Evolutionary conservation across 208 protist genomes (phyloP).

Genomic region (Leishmania martiniquensis): DNA sequence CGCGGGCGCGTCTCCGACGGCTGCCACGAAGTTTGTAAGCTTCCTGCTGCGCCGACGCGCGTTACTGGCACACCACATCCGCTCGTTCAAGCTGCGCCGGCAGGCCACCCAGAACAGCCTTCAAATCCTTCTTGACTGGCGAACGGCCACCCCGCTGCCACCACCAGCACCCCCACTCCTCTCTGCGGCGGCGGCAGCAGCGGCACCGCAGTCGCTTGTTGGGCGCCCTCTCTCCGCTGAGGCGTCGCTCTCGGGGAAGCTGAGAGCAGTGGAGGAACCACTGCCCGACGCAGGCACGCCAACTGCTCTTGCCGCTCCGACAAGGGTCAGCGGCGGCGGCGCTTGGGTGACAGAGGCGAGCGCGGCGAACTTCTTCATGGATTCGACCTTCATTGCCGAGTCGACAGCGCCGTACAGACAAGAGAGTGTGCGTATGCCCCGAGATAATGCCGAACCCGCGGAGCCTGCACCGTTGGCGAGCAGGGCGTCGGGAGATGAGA

Average conservation of each 20-base stretch:
- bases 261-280: background rate
- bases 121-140: slow-evolving; percentile 31
- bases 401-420: slow-evolving; percentile 16
- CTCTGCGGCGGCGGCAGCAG: background rate
- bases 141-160: background rate
- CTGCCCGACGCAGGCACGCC: background rate
- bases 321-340: background rate
- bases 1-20: background rate
- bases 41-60: slow-evolving; percentile 8
- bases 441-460: background rate
- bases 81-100: slow-evolving; percentile 18
- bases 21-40: background rate
- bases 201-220: background rate
- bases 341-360: slow-evolving; percentile 32
- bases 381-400: slow-evolving; percentile 36
- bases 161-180: background rate
- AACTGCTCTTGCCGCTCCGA: background rate
- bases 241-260: no score
- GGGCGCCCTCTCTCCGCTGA: background rate
- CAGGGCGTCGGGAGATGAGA: background rate
- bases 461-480: background rate
- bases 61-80: slow-evolving; percentile 9
- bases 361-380: slow-evolving; percentile 25
- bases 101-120: slow-evolving; percentile 18
- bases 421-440: slow-evolving; percentile 5